These are phyloP conservation scores for Bremia lactucae DNA, from an alignment of 352 stramenopile genomes.

Conservation along the genomic window DNA sequence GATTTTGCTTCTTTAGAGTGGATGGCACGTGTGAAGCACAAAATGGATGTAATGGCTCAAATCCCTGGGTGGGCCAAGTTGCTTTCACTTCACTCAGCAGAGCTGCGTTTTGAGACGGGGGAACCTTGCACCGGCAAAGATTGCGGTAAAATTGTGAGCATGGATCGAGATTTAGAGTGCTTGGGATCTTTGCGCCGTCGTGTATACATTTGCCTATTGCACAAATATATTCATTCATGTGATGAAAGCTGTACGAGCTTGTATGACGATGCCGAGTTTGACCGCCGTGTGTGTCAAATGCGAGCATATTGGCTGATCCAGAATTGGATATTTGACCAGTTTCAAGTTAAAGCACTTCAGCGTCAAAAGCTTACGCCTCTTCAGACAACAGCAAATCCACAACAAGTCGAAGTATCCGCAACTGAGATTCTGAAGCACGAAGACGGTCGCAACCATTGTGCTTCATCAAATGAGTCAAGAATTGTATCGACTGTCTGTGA, in stretches of 20 bases:
- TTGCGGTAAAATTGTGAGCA: conserved; percentile 75
- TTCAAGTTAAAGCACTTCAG: conserved; percentile 23
- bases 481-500: conserved; percentile 7
- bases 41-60: conserved; percentile 78
- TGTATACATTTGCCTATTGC: conserved; percentile 65
- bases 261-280: conserved; percentile 41
- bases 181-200: conserved; percentile 51
- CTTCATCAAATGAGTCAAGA: not conserved
- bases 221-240: conserved; percentile 78
- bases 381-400: conserved; percentile 4
- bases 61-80: conserved; percentile 67
- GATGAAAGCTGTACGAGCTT: conserved; percentile 62
- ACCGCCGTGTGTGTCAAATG: conserved; percentile 58
- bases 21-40: conserved; percentile 78
- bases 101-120: conserved; percentile 65
- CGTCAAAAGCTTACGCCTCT: conserved; percentile 5
- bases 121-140: conserved; percentile 40
- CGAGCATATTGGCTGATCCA: conserved; percentile 70
- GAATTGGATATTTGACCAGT: conserved; percentile 67
- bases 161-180: conserved; percentile 70
- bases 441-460: not conserved
- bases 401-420: conserved; percentile 8
- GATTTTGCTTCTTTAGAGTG: conserved; percentile 75
- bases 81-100: conserved; percentile 41
- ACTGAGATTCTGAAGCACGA: conserved; percentile 10